These are phyloP conservation scores for Nakazawaea wyomingensis DNA, from an alignment of 805 yeast species.

Conservation along the genomic window DNA sequence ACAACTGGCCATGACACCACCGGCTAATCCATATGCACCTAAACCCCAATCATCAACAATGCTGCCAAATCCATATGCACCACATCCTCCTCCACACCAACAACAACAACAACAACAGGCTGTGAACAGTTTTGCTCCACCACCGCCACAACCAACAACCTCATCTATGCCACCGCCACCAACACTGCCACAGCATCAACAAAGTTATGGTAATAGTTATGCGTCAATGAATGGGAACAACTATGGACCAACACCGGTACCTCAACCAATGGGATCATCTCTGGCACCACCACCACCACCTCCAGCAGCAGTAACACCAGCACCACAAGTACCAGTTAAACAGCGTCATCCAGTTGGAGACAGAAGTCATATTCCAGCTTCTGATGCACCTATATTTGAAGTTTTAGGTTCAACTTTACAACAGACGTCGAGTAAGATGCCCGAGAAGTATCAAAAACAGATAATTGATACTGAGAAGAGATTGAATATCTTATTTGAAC, in stretches of 20 bases:
- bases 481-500: slow-evolving; percentile 68
- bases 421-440: slow-evolving; percentile 65
- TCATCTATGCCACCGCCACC: slow-evolving; percentile 12
- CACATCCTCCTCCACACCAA: slow-evolving; percentile 31
- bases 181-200: neutral
- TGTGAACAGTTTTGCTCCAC: slow-evolving; percentile 2
- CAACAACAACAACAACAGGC: neutral
- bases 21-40: slow-evolving; percentile 32
- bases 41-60: slow-evolving; percentile 18
- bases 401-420: slow-evolving; percentile 49
- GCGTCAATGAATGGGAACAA: neutral
- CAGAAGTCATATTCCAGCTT: slow-evolving; percentile 59
- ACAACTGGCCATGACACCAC: slow-evolving; percentile 8
- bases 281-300: slow-evolving; percentile 20
- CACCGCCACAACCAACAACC: slow-evolving; percentile 2
- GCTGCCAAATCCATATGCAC: slow-evolving; percentile 30
- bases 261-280: too few relatives aligned
- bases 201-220: neutral
- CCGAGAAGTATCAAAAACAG: slow-evolving; percentile 69
- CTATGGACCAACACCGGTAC: slow-evolving; percentile 13
- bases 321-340: slow-evolving; percentile 13
- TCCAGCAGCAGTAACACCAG: slow-evolving; percentile 16
- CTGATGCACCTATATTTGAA: slow-evolving; percentile 53
- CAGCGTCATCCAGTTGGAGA: slow-evolving; percentile 53
- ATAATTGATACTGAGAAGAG: slow-evolving; percentile 79